A percentile compares a stretch with the other conserved stretches of the same genome.
Evolutionary conservation across 768 basidiomycete species (phyloP).

Genomic region (Cystofilobasidium ferigula): DNA sequence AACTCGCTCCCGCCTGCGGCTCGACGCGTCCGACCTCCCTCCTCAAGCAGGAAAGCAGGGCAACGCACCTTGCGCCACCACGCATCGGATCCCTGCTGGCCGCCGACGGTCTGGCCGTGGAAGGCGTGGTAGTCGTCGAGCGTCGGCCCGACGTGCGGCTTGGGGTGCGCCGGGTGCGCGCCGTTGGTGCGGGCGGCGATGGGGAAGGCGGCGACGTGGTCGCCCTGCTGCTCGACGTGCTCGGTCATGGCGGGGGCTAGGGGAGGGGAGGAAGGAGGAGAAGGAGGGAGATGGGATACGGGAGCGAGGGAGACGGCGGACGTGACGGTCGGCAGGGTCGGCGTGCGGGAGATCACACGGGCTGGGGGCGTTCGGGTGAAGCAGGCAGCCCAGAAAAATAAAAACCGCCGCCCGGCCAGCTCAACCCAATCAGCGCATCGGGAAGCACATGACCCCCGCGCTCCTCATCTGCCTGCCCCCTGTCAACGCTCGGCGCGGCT

Average conservation of each 20-base stretch:
- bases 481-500: too few relatives aligned
- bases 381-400: too few relatives aligned
- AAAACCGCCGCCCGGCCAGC: too few relatives aligned
- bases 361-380: too few relatives aligned
- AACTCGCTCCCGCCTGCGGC: not conserved
- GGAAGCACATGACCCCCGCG: too few relatives aligned
- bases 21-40: too few relatives aligned
- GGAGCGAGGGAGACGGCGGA: not conserved
- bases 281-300: not conserved
- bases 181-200: conserved; percentile 61
- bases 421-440: too few relatives aligned
- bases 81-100: conserved; percentile 52
- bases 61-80: conserved; percentile 73
- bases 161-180: conserved; percentile 46
- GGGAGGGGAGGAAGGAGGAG: not conserved
- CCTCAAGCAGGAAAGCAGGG: not conserved
- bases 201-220: conserved; percentile 47
- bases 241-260: not conserved
- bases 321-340: too few relatives aligned
- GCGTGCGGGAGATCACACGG: too few relatives aligned
- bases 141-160: conserved; percentile 68
- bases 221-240: conserved; percentile 31
- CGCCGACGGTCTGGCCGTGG: conserved; percentile 61
- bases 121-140: conserved; percentile 58
- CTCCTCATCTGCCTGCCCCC: too few relatives aligned